A percentile compares a stretch with the other conserved stretches of the same genome.
These are phyloP conservation scores for Platismatia glauca DNA, from an alignment of 495 filamentous ascomycete genomes.

Conservation along the genomic window DNA sequence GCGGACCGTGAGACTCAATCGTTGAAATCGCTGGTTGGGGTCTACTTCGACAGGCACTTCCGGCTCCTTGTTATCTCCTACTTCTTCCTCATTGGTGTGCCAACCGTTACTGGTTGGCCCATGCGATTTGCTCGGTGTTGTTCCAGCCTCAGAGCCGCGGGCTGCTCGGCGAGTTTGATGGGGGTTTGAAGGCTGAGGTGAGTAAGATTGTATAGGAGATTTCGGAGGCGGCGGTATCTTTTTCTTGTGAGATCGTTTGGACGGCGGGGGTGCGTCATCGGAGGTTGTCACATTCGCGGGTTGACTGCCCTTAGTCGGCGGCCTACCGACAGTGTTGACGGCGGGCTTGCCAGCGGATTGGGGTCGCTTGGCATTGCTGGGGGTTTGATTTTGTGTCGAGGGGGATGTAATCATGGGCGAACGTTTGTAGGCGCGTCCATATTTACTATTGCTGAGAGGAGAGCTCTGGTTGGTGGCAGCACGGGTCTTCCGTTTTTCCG, in stretches of 20 bases:
- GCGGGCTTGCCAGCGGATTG: slow-evolving; percentile 16
- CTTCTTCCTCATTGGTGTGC: slow-evolving; percentile 15
- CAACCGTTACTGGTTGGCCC: slow-evolving; percentile 11
- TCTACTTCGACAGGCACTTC: slow-evolving; percentile 24
- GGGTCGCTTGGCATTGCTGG: slow-evolving; percentile 17
- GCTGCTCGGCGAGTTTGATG: slow-evolving; percentile 17
- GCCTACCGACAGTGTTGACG: slow-evolving; percentile 12
- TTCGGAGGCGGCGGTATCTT: slow-evolving; percentile 1
- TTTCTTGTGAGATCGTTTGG: slow-evolving; percentile 20
- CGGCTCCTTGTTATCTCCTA: slow-evolving; percentile 19
- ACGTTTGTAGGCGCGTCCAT: slow-evolving; percentile 19
- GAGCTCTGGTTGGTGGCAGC: slow-evolving; percentile 29
- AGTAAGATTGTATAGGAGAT: slow-evolving; percentile 2
- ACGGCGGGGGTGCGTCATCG: neutral
- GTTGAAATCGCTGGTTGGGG: slow-evolving; percentile 29
- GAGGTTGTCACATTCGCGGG: neutral
- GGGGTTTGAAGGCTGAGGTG: slow-evolving; percentile 10
- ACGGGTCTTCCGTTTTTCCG: slow-evolving; percentile 54
- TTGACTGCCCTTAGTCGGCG: slow-evolving; percentile 15
- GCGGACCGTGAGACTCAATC: slow-evolving; percentile 45
- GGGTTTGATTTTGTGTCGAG: slow-evolving; percentile 17
- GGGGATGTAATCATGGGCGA: slow-evolving; percentile 11
- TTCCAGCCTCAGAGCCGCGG: slow-evolving; percentile 5
- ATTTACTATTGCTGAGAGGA: slow-evolving; percentile 23
- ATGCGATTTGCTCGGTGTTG: slow-evolving; percentile 2